Evolutionary conservation across 495 filamentous ascomycete genomes (phyloP), one percentile per base, ranked within the genome.

Genomic region (Daldinia bambusicola): DNA sequence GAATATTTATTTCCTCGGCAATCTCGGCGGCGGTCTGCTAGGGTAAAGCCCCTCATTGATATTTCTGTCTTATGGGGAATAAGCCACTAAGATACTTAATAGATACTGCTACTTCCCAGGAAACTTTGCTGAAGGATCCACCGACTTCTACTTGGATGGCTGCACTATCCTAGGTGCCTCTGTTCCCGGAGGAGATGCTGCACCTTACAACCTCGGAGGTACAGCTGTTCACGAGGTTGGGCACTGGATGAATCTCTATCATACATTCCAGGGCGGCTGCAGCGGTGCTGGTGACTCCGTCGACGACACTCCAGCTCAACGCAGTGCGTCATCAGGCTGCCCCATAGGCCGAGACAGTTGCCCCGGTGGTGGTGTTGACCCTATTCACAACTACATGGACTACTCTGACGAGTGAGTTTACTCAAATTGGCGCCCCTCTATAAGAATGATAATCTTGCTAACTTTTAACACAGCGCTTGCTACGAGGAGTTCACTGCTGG

Each of bases 361-460:
- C 80, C 80, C 83, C 4, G 76, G 63, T 14, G 73, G 79, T 2
- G 85, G 85, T 4, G 37, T 82, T 12, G 88, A 89, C 75, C 84
- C 88, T 22, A 89, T 91, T 69, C 85, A 86, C 69, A 90, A 90
- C 75, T 89, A 82, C 72, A 89, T 91, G 87, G 89, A 91, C 74
- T 89, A 90, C 69, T 84, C 82, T 6, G 83, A 83, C 52, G 87
- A 89, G 80, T 84, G 74, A 77, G 76, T 82, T 41, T 12, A 26
- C 3, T 26, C 3, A 26, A 26, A 26, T 36, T 6, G 0, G 34
- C 7, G 30, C n/a, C 32, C 32, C 36, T 40, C 4, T 37, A 2
- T 6, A 1, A 7, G 38, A 48, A 22, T 10, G 51, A 12, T 1
- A 26, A 26, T 7, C 6, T 22, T 51, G 56, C 63, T 55, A 10